phyloP scores from a whole-genome alignment of 441 rosid genomes.

The Geranium incanum region DNA sequence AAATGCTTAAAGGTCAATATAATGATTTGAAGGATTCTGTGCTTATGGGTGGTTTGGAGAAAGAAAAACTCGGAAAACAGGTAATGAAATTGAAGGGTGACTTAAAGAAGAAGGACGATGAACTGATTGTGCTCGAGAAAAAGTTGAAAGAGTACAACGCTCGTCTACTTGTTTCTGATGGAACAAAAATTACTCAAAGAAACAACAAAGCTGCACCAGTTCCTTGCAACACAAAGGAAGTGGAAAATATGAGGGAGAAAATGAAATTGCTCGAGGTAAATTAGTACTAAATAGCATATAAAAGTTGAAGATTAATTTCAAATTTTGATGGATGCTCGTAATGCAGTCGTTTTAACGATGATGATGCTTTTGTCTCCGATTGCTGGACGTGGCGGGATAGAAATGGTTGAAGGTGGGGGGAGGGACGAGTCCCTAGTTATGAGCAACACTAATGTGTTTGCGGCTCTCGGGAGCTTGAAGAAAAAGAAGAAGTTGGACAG shows the following conservation, averaged over 20 bases:
- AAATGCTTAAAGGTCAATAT: conserved; percentile 28
- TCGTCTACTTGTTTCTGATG: conserved; percentile 34
- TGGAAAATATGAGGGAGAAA: conserved; percentile 50
- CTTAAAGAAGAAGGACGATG: conserved; percentile 64
- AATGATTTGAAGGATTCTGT: conserved; percentile 40
- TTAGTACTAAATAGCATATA: neutral
- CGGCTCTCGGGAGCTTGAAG: conserved; percentile 4
- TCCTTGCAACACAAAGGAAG: conserved; percentile 46
- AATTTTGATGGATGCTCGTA: neutral
- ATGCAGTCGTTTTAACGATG: conserved; percentile 3
- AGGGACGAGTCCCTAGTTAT: no score
- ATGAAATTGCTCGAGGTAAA: conserved; percentile 63
- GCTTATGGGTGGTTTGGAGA: conserved; percentile 43
- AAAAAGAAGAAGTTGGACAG: conserved; percentile 3
- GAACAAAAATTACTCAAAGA: conserved; percentile 33
- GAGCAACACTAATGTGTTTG: conserved; percentile 1
- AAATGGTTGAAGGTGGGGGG: no score
- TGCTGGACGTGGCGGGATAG: no score
- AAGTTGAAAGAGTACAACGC: conserved; percentile 50
- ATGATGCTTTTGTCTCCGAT: conserved; percentile 16
- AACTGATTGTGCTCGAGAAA: conserved; percentile 44
- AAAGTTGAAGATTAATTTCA: neutral
- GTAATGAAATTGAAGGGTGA: conserved; percentile 45
- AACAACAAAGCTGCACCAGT: conserved; percentile 39
- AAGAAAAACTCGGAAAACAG: conserved; percentile 59